Conservation (phyloP, 2,329 filamentous ascomycete species). For the Diaporthe humulicola region DNA sequence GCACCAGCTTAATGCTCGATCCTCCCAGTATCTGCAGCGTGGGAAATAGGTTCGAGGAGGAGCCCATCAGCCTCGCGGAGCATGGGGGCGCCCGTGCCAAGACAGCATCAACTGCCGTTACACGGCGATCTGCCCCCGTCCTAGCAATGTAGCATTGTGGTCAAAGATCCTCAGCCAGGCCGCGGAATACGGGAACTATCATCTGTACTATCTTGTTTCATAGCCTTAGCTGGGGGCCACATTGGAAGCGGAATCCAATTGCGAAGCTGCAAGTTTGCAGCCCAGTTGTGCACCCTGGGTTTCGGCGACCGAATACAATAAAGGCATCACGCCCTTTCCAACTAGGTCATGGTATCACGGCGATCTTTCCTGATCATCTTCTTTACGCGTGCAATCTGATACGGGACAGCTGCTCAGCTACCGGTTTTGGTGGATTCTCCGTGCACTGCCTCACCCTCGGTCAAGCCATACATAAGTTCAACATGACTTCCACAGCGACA, state of each 20-base stretch:
- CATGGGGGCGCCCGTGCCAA: constrained; percentile 1
- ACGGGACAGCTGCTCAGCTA: constrained; percentile 9
- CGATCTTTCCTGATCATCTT: constrained; percentile 21
- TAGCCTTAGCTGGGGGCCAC: background rate
- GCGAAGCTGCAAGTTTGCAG: background rate
- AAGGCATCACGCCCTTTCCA: constrained; percentile 26
- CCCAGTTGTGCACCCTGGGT: constrained; percentile 1
- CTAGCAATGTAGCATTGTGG: constrained; percentile 20
- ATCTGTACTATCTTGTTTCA: constrained; percentile 29
- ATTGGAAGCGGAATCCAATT: constrained; percentile 20
- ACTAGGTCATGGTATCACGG: constrained; percentile 11
- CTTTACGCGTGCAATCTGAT: background rate
- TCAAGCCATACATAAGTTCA: background rate
- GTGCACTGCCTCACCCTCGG: constrained; percentile 9
- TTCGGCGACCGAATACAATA: constrained; percentile 25
- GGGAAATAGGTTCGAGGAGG: background rate
- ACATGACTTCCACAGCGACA: constrained; percentile 11
- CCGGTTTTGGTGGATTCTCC: constrained; percentile 19
- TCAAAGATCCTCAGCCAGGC: constrained; percentile 12
- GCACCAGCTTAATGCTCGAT: constrained; percentile 17
- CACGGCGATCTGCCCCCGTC: constrained; percentile 15
- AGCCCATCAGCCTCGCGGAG: constrained; percentile 1
- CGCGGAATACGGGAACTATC: constrained; percentile 29
- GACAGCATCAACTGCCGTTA: constrained; percentile 27
- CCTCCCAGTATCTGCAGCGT: background rate